Evolutionary conservation across 2,329 filamentous ascomycete species (phyloP).

Genomic region (Alternaria novae-zelandiae): DNA sequence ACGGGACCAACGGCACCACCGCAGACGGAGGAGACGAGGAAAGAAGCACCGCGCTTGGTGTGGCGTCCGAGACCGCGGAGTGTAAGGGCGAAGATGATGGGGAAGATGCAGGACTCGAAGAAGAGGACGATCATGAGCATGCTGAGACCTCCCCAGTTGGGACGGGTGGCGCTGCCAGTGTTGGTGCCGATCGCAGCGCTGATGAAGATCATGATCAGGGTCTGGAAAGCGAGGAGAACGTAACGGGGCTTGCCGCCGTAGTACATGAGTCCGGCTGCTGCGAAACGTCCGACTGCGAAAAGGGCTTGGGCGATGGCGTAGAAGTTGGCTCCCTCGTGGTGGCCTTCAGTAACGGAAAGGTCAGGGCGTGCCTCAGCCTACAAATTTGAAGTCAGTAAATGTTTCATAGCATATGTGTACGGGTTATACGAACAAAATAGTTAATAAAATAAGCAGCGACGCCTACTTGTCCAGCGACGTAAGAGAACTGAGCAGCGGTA

Average conservation of each 20-base stretch:
- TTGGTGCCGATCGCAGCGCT: constrained; percentile 41
- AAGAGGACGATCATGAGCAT: constrained; percentile 49
- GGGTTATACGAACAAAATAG: no score
- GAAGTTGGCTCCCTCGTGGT: constrained; percentile 46
- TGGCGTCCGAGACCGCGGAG: constrained; percentile 48
- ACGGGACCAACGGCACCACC: constrained; percentile 47
- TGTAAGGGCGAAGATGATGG: constrained; percentile 48
- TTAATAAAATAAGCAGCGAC: constrained; percentile 52
- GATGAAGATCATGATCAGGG: constrained; percentile 48
- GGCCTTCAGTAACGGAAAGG: constrained; percentile 27
- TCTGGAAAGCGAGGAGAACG: constrained; percentile 46
- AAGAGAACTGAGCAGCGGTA: constrained; percentile 59
- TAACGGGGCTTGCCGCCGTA: constrained; percentile 42
- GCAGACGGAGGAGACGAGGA: constrained; percentile 46
- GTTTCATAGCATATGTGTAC: no score
- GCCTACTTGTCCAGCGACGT: constrained; percentile 59
- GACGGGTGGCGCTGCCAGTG: constrained; percentile 30
- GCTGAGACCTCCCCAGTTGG: constrained; percentile 47
- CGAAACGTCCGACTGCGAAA: constrained; percentile 47
- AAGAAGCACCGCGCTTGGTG: constrained; percentile 50
- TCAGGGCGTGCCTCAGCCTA: constrained; percentile 41
- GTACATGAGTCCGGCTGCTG: constrained; percentile 48
- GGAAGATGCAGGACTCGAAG: constrained; percentile 50
- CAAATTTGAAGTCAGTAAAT: no score
- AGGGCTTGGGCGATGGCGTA: constrained; percentile 48